Conservation (phyloP, 2,329 filamentous ascomycete genomes). For the Cercospora nicotianae region DNA sequence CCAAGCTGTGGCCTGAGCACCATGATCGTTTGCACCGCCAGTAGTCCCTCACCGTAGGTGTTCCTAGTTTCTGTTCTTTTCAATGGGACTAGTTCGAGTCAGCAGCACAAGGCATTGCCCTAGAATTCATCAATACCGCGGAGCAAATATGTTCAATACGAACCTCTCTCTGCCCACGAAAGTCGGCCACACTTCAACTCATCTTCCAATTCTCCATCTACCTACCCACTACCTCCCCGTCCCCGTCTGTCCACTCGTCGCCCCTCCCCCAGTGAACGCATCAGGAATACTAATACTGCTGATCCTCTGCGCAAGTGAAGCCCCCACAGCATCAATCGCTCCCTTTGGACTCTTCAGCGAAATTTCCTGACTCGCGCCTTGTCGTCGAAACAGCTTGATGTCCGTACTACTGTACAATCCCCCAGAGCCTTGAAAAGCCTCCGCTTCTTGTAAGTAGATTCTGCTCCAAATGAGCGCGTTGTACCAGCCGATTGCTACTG, state of each 20-base stretch:
- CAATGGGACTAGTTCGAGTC: not conserved
- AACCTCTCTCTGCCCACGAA: not conserved
- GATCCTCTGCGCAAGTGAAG: slow-evolving; percentile 82
- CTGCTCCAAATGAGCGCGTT: slow-evolving; percentile 92
- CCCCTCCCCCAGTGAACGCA: not conserved
- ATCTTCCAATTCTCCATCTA: not conserved
- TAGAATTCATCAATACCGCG: not conserved
- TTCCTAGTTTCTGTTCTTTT: not conserved
- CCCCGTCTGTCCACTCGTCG: not conserved
- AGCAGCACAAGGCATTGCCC: not conserved
- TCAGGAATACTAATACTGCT: slow-evolving; percentile 49
- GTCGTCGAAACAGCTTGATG: slow-evolving; percentile 81
- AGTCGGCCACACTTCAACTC: not conserved
- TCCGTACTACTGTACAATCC: slow-evolving; percentile 92
- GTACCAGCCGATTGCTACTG: slow-evolving; percentile 74
- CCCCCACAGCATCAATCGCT: slow-evolving; percentile 89
- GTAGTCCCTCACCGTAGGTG: not conserved
- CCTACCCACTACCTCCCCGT: not conserved
- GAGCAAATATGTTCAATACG: not conserved
- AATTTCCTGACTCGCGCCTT: slow-evolving; percentile 58
- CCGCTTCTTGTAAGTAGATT: slow-evolving; percentile 82
- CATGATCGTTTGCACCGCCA: not conserved
- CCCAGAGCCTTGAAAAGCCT: slow-evolving; percentile 74
- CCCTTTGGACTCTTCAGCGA: slow-evolving; percentile 76
- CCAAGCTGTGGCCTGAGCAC: not conserved